Base-by-base conservation (phyloP, 345 rosid genomes). In the Isatis tinctoria region DNA sequence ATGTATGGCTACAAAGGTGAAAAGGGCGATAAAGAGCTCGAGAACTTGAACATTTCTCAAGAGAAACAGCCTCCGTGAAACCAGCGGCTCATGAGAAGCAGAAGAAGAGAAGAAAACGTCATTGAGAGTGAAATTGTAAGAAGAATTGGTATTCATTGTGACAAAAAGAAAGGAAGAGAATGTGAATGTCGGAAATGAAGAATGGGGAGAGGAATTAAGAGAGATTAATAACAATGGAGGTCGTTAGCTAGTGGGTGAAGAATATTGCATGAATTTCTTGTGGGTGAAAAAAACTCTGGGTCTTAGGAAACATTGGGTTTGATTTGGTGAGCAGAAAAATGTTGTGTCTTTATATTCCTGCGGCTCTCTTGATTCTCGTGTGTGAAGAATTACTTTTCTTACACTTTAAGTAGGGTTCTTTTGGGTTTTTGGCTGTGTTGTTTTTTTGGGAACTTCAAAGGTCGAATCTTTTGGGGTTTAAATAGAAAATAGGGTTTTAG, bases 261-360 rank as follows among this genome's bases (percentile, higher is more conserved):
- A 81, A 63, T 66, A 75, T 65, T 54, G 26, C 65, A 45, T 48
- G 66, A 9, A 63, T 64, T 52, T 69, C 80, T 77, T 78, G 83
- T 51, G 74, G 82, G 79, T 49, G 66, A 72, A 16, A 79, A 49
- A 17, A 64, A 41, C 82, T 85, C 71, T 82, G 77, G 77, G 71
- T 51, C 24, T 53, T 48, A 16, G 24, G 64, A 75, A 35, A 45
- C 44, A 47, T 81, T 82, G 90, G 88, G 91, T 90, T 75, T 76
- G 86, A 89, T 87, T 90, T 89, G 98, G 97, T 90, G 92, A 90
- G 79, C 97, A 56, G 88, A 90, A 86, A 86, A 75, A 62, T 40
- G 61, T 51, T 60, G 71, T 74, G 79, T 60, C 62, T 65, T 64
- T 28, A 60, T 51, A 59, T 10, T 75, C 56, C 40, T 68, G 71